Base-by-base conservation (phyloP, 116 monocot species). In the Cymodocea nodosa region DNA sequence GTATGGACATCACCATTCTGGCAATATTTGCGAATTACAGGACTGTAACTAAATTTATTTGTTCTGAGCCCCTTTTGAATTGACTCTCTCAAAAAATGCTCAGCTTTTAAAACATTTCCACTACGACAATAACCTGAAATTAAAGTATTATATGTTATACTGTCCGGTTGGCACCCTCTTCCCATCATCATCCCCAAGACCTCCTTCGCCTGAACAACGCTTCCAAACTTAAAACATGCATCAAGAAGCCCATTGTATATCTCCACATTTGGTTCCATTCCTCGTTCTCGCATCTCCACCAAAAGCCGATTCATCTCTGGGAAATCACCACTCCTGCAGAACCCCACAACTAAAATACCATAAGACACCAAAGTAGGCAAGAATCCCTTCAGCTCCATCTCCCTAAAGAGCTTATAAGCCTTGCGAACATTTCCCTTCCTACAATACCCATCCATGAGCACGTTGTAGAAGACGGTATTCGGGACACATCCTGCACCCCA, bases 331-430 rank as follows among this genome's bases (percentile, higher is more conserved):
- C 63, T 79, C 35, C 51, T 82, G 64, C 90, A 85, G 22, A 82
- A 79, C 37, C 82, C 85, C 68, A 78, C 70, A 49, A 90, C 82
- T 22, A 90, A n/a, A 67, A 75, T 64, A 20, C 90, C 85, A 74
- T 87, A 87, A 34, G 90, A 70, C 0, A 85, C 77, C 60, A 87
- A 4, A 1, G 85, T 85, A 2, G 95, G 90, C 68, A 90, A 49
- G 67, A 97, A 90, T 7, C 90, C 87, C 64, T 90, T 97, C 34
- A 51, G 36, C 60, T 83, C 51, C 95, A 95, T 90, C 71, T 90
- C 78, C 23, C 66, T 66, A 50, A 95, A 87, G 17, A 90, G 14
- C 18, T 4, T 25, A 25, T 35, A 76, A 6, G 81, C 85, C 54
- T 52, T 81, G 62, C 23, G 68, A 56, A 80, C 68, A 50, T 87